These are phyloP conservation scores for Caryopteris hybrid DNA, from an alignment of 305 asterid genomes.

Conservation along the genomic window DNA sequence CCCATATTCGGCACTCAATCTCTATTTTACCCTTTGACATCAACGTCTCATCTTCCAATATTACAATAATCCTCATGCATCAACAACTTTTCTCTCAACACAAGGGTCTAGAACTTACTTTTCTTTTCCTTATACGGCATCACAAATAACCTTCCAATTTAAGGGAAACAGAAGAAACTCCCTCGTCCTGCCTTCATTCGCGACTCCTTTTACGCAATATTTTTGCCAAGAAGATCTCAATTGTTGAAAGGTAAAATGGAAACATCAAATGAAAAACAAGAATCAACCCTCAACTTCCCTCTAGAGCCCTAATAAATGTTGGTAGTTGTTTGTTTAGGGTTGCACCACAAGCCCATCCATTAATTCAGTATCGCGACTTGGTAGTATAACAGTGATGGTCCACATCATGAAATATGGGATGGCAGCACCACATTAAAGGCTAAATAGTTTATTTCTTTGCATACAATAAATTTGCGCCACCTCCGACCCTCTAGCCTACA, in stretches of 20 bases:
- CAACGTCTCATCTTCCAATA: slow-evolving; percentile 15
- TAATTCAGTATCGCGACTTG: slow-evolving; percentile 1
- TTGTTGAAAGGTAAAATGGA: no score
- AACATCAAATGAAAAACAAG: neutral
- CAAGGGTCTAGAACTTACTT: no score
- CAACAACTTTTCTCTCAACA: no score
- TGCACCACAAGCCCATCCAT: slow-evolving; percentile 17
- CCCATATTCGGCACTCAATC: slow-evolving; percentile 23
- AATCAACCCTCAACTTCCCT: slow-evolving; percentile 17
- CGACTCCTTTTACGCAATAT: no score
- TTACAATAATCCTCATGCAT: neutral
- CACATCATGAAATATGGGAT: slow-evolving; percentile 13
- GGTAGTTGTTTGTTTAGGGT: slow-evolving; percentile 44
- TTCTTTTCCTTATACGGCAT: neutral
- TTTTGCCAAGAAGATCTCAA: no score
- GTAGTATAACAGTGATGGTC: slow-evolving; percentile 2
- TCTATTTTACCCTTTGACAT: neutral
- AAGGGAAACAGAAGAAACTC: no score
- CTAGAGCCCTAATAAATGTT: slow-evolving; percentile 19
- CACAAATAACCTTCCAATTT: no score
- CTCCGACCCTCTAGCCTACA: neutral
- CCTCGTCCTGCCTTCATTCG: no score
- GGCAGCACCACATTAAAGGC: slow-evolving; percentile 6
- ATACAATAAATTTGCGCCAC: slow-evolving; percentile 10
- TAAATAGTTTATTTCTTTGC: slow-evolving; percentile 4